Evolutionary conservation across 768 basidiomycete species (phyloP).

Genomic region (Tricholoma saponaceum): DNA sequence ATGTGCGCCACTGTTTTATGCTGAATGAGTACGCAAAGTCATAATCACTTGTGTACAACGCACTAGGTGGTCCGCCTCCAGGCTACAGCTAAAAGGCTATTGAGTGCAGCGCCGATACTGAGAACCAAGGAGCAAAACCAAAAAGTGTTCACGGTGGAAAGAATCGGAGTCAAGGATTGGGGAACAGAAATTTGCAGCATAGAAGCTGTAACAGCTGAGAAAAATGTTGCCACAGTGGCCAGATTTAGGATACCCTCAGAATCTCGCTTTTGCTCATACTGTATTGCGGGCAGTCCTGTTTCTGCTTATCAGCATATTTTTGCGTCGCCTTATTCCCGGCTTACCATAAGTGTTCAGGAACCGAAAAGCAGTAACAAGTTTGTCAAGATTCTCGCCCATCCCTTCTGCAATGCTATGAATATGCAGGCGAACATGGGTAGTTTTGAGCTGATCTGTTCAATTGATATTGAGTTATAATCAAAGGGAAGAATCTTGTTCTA

Average conservation of each 20-base stretch:
- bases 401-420: conserved; percentile 4
- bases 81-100: conserved; percentile 15
- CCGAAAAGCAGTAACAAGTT: not conserved
- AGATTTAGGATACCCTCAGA: conserved; percentile 9
- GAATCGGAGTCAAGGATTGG: not conserved
- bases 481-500: not conserved
- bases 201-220: conserved; percentile 22
- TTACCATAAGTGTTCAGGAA: conserved; percentile 5
- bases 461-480: not conserved
- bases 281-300: conserved; percentile 10
- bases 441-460: not conserved
- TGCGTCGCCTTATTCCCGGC: not conserved
- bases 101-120: conserved; percentile 18
- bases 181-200: conserved; percentile 13
- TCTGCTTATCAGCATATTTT: not conserved
- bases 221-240: conserved; percentile 17
- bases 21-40: not conserved
- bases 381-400: conserved; percentile 4
- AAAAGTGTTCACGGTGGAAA: conserved; percentile 10
- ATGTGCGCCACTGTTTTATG: conserved; percentile 4
- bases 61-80: conserved; percentile 19
- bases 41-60: not conserved
- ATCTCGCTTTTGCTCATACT: conserved; percentile 11
- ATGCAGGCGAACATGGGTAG: not conserved
- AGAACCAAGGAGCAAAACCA: conserved; percentile 19